phyloP scores from a whole-genome alignment of 331 rosid genomes.

The Prunus yedoensis region DNA sequence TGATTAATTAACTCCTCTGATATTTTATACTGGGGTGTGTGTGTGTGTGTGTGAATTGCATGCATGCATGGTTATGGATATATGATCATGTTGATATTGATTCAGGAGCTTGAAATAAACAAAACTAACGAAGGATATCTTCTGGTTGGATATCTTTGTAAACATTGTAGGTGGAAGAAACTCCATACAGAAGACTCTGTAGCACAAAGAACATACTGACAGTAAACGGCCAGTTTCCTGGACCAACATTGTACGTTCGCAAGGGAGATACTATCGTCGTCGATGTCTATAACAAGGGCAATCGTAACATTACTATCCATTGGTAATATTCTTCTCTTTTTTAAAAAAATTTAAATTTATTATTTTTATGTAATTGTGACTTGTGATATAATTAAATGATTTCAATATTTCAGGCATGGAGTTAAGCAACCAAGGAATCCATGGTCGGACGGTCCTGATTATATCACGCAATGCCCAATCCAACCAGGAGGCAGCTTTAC shows the following conservation, averaged over 20 bases:
- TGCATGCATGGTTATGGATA: neutral
- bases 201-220: conserved; percentile 44
- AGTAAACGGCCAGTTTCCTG: conserved; percentile 49
- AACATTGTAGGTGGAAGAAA: conserved; percentile 37
- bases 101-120: no score
- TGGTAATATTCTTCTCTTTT: conserved; percentile 25
- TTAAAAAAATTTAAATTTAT: no score
- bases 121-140: no score
- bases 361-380: no score
- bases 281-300: conserved; percentile 42
- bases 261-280: conserved; percentile 42
- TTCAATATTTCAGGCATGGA: conserved; percentile 43
- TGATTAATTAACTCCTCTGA: no score
- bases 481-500: conserved; percentile 39
- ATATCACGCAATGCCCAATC: conserved; percentile 50
- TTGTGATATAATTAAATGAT: no score
- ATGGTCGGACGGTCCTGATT: conserved; percentile 57
- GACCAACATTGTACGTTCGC: conserved; percentile 38
- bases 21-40: no score
- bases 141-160: no score
- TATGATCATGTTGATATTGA: no score
- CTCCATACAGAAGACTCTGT: conserved; percentile 39
- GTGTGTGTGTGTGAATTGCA: neutral
- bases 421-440: conserved; percentile 51
- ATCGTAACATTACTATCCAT: conserved; percentile 40